These are phyloP conservation scores for Dryas drummondii DNA, from an alignment of 306 rosid species.

Conservation along the genomic window DNA sequence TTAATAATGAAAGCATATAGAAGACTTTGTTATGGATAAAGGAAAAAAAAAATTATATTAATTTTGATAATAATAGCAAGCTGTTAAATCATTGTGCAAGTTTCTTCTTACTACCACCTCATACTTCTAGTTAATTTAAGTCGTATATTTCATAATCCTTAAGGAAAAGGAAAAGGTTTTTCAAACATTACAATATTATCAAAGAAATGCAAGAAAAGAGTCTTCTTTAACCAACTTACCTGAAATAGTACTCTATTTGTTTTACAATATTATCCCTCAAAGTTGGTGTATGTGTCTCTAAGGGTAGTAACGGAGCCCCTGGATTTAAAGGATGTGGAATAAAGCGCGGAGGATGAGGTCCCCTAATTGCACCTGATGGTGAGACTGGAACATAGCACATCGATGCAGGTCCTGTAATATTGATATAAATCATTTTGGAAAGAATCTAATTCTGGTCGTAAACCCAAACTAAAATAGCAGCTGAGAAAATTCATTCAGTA, in stretches of 20 bases:
- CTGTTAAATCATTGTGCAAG: too few relatives aligned
- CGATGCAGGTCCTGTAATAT: slow-evolving; percentile 60
- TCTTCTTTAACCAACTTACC: slow-evolving; percentile 42
- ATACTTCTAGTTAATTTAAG: background rate
- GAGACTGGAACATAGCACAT: slow-evolving; percentile 67
- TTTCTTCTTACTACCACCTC: too few relatives aligned
- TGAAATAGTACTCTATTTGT: slow-evolving; percentile 89
- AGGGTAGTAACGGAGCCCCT: slow-evolving; percentile 44
- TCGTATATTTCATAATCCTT: background rate
- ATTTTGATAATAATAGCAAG: too few relatives aligned
- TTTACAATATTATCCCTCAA: slow-evolving; percentile 62
- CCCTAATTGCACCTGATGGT: slow-evolving; percentile 67
- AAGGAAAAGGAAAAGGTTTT: background rate
- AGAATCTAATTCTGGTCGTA: background rate
- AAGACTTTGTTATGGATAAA: too few relatives aligned
- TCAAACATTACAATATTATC: background rate
- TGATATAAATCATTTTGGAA: slow-evolving; percentile 19
- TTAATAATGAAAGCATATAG: slow-evolving; percentile 13
- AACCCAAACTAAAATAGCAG: background rate
- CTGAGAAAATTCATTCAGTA: background rate
- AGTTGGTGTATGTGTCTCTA: slow-evolving; percentile 49
- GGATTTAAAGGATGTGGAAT: slow-evolving; percentile 60
- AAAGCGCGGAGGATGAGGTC: slow-evolving; percentile 57
- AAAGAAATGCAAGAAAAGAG: background rate
- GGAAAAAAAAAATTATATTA: too few relatives aligned